phyloP scores from a whole-genome alignment of 495 filamentous ascomycete species.

The Cudoniella acicularis region DNA sequence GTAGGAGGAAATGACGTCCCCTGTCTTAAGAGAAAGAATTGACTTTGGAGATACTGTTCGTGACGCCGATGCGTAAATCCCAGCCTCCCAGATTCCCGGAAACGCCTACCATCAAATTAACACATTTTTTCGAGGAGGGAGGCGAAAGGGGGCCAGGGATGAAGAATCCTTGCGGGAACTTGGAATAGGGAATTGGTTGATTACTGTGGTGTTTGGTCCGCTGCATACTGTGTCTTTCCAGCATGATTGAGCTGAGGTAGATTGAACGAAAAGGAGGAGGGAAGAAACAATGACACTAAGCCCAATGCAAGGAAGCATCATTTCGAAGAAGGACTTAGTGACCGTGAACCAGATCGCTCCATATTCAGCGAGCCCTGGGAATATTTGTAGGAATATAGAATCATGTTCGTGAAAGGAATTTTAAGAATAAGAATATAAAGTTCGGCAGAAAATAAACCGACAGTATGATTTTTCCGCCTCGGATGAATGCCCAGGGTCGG shows the following conservation, averaged over 20 bases:
- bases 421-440: not conserved
- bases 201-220: constrained; percentile 39
- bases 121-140: too few relatives aligned
- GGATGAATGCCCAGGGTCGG: not conserved
- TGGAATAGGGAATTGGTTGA: too few relatives aligned
- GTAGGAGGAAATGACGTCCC: constrained; percentile 29
- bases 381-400: not conserved
- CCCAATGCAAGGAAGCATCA: too few relatives aligned
- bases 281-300: too few relatives aligned
- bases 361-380: not conserved
- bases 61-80: constrained; percentile 47
- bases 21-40: constrained; percentile 38
- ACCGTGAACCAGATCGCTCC: too few relatives aligned
- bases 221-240: constrained; percentile 54
- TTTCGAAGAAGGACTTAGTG: too few relatives aligned
- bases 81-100: constrained; percentile 48
- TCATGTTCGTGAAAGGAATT: not conserved
- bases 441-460: not conserved
- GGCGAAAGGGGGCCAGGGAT: too few relatives aligned
- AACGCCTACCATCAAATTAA: too few relatives aligned
- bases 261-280: not conserved
- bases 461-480: not conserved
- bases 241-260: constrained; percentile 35
- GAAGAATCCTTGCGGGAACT: too few relatives aligned
- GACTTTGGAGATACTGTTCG: constrained; percentile 47